A percentile compares a stretch with the other conserved stretches of the same genome.
These are phyloP conservation scores for Karstenula rhodostoma DNA, from an alignment of 2,329 filamentous ascomycete genomes.

Conservation along the genomic window DNA sequence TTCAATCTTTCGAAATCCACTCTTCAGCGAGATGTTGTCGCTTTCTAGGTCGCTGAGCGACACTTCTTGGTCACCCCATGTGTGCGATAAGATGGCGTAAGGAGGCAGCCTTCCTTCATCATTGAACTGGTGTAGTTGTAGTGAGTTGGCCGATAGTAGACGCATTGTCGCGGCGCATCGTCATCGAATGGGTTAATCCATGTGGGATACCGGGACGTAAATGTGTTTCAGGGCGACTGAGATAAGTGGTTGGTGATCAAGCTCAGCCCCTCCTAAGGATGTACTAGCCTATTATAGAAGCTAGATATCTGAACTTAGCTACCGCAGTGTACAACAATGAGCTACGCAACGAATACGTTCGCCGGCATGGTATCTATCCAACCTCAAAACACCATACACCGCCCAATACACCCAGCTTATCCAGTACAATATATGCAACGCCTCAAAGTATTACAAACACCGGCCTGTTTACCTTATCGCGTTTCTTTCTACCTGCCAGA, in stretches of 20 bases:
- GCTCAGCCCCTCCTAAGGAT: too few species aligned
- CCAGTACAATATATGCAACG: not conserved
- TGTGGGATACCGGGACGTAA: too few species aligned
- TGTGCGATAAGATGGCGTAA: constrained; percentile 17
- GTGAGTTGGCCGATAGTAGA: not conserved
- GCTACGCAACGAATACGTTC: not conserved
- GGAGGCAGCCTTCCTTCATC: not conserved
- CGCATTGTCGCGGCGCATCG: not conserved
- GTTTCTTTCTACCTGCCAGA: too few species aligned
- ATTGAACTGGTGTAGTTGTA: not conserved
- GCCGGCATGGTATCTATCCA: not conserved
- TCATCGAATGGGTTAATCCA: not conserved
- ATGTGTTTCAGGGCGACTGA: too few species aligned
- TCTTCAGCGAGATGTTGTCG: not conserved
- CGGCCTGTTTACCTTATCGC: not conserved
- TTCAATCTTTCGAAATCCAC: not conserved
- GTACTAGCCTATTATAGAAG: too few species aligned
- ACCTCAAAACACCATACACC: not conserved
- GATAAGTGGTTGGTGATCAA: too few species aligned
- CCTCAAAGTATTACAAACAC: not conserved
- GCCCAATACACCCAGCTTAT: not conserved
- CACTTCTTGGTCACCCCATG: constrained; percentile 14
- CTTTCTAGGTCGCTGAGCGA: not conserved
- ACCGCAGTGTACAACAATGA: too few species aligned
- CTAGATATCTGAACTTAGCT: too few species aligned